Conservation (phyloP, 257 asterid species). For the Penstemon davidsonii region DNA sequence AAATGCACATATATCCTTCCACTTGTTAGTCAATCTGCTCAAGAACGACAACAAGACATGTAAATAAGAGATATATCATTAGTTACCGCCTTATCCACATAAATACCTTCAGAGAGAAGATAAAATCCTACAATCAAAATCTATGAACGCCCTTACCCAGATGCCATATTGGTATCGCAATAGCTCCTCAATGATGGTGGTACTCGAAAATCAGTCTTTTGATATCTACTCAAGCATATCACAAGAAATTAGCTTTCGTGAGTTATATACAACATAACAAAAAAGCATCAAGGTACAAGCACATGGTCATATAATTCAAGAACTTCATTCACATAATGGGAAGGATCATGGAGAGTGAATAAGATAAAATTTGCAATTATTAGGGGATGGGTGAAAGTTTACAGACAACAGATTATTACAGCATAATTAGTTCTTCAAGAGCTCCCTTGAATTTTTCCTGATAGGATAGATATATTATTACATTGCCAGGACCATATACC, state of each 20-base stretch:
- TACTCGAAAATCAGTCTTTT: constrained; percentile 76
- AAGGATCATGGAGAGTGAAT: background rate
- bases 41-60: constrained; percentile 29
- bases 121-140: background rate
- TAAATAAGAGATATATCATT: background rate
- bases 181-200: constrained; percentile 70
- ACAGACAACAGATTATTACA: background rate
- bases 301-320: constrained; percentile 1
- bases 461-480: background rate
- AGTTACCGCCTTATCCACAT: constrained; percentile 2
- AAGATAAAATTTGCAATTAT: background rate
- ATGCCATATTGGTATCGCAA: constrained; percentile 40
- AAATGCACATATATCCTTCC: constrained; percentile 89
- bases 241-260: constrained; percentile 14
- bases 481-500: background rate
- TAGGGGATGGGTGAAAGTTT: background rate
- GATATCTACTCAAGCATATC: constrained; percentile 51
- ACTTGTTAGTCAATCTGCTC: constrained; percentile 57
- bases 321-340: background rate
- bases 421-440: background rate
- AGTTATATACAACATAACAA: constrained; percentile 12
- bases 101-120: constrained; percentile 4
- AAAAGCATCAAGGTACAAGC: constrained; percentile 14
- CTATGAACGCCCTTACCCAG: constrained; percentile 43
- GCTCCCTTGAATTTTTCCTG: background rate